A percentile compares a stretch with the other conserved stretches of the same genome.
Evolutionary conservation across 176 grass and related monocot genomes (phyloP).

Genomic region (Raddia distichophylla): DNA sequence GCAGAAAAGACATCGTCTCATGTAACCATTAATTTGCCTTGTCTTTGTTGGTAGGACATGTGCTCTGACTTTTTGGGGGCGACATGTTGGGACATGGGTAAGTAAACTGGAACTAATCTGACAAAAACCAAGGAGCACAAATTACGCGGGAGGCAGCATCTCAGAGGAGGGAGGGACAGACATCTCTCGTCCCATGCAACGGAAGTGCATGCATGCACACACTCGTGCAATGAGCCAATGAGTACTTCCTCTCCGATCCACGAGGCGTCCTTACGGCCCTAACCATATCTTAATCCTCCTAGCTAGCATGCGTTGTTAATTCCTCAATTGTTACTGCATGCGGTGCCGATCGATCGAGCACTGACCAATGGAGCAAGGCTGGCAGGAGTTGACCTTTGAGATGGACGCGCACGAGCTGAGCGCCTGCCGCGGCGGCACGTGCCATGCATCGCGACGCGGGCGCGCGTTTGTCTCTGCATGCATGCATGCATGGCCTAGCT

Average conservation of each 20-base stretch:
- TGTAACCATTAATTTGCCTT: background rate
- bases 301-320: background rate
- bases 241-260: background rate
- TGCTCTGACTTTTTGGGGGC: constrained; percentile 39
- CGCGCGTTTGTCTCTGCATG: constrained; percentile 17
- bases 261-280: background rate
- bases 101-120: constrained; percentile 1
- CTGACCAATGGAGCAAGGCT: background rate
- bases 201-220: too few species aligned
- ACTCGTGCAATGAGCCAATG: constrained; percentile 6
- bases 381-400: constrained; percentile 45
- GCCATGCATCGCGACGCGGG: constrained; percentile 36
- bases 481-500: background rate
- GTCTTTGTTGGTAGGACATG: constrained; percentile 9
- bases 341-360: too few species aligned
- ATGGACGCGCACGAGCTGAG: background rate
- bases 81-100: background rate
- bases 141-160: constrained; percentile 19
- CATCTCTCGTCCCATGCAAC: constrained; percentile 23
- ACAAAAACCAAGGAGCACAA: constrained; percentile 23
- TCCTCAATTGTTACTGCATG: background rate
- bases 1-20: background rate
- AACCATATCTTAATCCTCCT: constrained; percentile 29
- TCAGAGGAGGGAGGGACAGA: constrained; percentile 43
- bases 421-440: constrained; percentile 25